Base-by-base conservation (phyloP, 129 eudicot genomes). In the Mikania micrantha region DNA sequence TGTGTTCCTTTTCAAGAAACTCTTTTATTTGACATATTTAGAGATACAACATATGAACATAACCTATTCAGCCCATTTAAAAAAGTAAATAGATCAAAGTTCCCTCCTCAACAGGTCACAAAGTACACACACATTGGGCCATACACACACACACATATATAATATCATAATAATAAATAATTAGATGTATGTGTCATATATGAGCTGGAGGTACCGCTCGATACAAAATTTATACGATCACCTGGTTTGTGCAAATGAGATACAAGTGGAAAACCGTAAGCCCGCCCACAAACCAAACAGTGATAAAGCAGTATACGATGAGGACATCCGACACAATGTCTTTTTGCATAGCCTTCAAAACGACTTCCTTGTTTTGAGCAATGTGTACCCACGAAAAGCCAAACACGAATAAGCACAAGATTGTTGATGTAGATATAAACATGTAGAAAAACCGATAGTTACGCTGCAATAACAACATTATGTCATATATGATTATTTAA, bases 271-370 rank as follows among this genome's bases (percentile, higher is more conserved):
- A 94, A 66, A 80, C 65, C 2, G 99, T 49, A 39, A 94, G 87
- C 59, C 99, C 99, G 0, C 99, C 97, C 19, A 94, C 97, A 58
- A 90, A 94, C 99, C 99, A 94, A 58, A 94, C 75, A 19, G 97
- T 79, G 28, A 94, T 60, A 70, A 94, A 94, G 85, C 99, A 89
- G 80, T 94, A 94, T 24, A 87, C 83, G 3, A 94, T 81, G 65
- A 94, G 96, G 61, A 94, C 20, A 87, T 82, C 99, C 10, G 99
- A 87, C 67, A 94, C 44, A 54, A 82, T 34, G 64, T 94, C 97
- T 5, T 48, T 27, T 36, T 78, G 44, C 74, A 94, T 79, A 29
- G 97, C 90, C 67, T 79, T 83, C 84, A 67, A 79, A 21, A 90
- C n/a, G 7, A 10, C 66, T 25, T 70, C 78, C 12, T 67, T 25